phyloP scores from a whole-genome alignment of 805 yeast genomes.

The Zygosaccharomyces gambellarensis region DNA sequence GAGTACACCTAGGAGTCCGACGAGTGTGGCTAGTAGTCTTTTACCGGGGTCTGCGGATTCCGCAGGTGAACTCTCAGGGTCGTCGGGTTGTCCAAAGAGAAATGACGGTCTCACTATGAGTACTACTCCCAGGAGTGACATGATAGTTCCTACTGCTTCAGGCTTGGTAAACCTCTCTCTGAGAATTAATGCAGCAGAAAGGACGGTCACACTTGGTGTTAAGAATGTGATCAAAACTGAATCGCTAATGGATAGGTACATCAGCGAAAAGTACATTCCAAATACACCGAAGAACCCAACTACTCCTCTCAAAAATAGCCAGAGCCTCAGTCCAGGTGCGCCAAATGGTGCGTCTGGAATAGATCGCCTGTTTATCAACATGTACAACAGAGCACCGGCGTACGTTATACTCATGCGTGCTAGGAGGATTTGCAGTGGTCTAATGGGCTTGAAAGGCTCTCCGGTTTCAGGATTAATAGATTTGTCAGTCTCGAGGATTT shows the following conservation, averaged over 20 bases:
- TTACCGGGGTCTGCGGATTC: slow-evolving; percentile 52
- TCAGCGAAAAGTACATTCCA: slow-evolving; percentile 68
- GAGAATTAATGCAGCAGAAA: slow-evolving; percentile 63
- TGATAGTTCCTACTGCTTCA: slow-evolving; percentile 64
- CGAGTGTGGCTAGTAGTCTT: slow-evolving; percentile 56
- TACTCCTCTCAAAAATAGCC: slow-evolving; percentile 57
- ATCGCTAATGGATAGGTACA: slow-evolving; percentile 72
- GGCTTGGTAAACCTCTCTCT: slow-evolving; percentile 59
- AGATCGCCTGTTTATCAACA: slow-evolving; percentile 40
- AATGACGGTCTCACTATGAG: slow-evolving; percentile 78
- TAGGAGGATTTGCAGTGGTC: slow-evolving; percentile 74
- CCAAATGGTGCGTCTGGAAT: slow-evolving; percentile 68
- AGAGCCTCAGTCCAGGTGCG: slow-evolving; percentile 49
- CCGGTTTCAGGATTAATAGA: slow-evolving; percentile 38
- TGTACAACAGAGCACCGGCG: slow-evolving; percentile 50
- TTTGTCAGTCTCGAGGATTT: slow-evolving; percentile 63
- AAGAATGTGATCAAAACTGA: slow-evolving; percentile 76
- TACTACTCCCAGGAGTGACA: slow-evolving; percentile 71
- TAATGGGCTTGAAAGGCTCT: slow-evolving; percentile 47
- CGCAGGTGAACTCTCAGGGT: slow-evolving; percentile 17
- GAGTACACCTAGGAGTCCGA: slow-evolving; percentile 61
- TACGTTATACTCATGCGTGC: slow-evolving; percentile 74
- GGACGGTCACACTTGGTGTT: slow-evolving; percentile 70
- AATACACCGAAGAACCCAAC: slow-evolving; percentile 79
- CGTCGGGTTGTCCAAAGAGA: slow-evolving; percentile 44